A percentile compares a stretch with the other conserved stretches of the same genome.
These are phyloP conservation scores for Vaucheria bursata DNA, from an alignment of 352 stramenopile species.

Conservation along the genomic window DNA sequence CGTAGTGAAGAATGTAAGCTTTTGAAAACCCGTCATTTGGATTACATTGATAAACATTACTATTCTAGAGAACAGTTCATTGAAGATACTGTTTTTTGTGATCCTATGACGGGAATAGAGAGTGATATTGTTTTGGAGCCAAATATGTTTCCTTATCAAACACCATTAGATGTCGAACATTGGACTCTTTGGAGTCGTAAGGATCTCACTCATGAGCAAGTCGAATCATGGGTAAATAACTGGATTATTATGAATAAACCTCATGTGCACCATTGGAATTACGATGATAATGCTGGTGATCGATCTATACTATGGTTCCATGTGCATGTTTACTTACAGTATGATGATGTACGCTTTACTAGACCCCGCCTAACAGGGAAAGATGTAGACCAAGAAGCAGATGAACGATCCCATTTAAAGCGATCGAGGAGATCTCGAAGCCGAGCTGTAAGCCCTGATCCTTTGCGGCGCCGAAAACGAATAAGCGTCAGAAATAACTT, in stretches of 20 bases:
- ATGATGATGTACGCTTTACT: constrained; percentile 10
- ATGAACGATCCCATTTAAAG: neutral
- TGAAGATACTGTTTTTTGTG: constrained; percentile 44
- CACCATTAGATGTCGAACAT: constrained; percentile 34
- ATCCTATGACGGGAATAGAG: constrained; percentile 21
- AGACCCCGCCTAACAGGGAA: neutral
- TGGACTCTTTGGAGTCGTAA: constrained; percentile 42
- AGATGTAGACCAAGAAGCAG: neutral
- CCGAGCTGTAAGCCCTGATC: neutral
- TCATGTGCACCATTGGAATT: constrained; percentile 34
- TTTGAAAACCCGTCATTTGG: constrained; percentile 37
- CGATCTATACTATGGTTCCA: constrained; percentile 46
- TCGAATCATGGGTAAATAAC: constrained; percentile 24
- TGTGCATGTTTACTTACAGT: constrained; percentile 43
- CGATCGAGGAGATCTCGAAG: neutral
- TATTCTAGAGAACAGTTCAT: constrained; percentile 43
- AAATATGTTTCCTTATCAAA: constrained; percentile 47
- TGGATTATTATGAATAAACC: constrained; percentile 35
- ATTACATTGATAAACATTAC: constrained; percentile 36
- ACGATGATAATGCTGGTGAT: constrained; percentile 41
- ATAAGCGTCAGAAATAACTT: too few relatives aligned
- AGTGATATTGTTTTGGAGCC: constrained; percentile 39
- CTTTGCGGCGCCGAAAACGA: neutral
- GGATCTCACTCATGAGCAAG: constrained; percentile 16
- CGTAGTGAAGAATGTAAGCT: constrained; percentile 29